Evolutionary conservation across 495 filamentous ascomycete genomes (phyloP).

Genomic region (Coniosporium apollinis): DNA sequence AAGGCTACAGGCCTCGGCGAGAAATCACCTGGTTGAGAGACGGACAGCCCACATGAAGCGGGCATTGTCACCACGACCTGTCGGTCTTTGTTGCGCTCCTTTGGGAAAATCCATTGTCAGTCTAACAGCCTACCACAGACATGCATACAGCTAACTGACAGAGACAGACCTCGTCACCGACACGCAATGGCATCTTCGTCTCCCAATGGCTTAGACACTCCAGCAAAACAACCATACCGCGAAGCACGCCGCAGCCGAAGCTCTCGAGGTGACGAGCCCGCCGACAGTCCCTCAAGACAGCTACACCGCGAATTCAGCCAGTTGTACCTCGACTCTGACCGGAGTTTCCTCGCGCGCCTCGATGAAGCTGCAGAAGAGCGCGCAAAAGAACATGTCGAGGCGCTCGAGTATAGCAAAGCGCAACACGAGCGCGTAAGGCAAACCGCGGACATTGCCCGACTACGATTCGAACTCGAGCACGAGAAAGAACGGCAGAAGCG

Average conservation of each 20-base stretch:
- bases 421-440: conserved; percentile 12
- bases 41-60: too few species aligned
- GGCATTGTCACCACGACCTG: too few species aligned
- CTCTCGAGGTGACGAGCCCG: background rate
- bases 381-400: conserved; percentile 4
- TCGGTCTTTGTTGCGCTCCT: too few species aligned
- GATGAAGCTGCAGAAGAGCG: conserved; percentile 8
- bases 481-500: conserved; percentile 10
- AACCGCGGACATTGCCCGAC: conserved; percentile 10
- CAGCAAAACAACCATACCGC: too few species aligned
- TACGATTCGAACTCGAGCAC: conserved; percentile 10
- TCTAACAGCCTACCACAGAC: too few species aligned
- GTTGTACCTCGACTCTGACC: conserved; percentile 14
- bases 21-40: too few species aligned
- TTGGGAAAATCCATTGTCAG: too few species aligned
- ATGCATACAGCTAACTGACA: too few species aligned
- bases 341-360: conserved; percentile 4
- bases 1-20: too few species aligned
- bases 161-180: conserved; percentile 8
- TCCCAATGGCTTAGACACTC: too few species aligned
- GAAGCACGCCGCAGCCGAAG: too few species aligned
- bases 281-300: conserved; percentile 13
- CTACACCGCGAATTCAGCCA: conserved; percentile 15
- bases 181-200: background rate
- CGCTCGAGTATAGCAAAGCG: conserved; percentile 7